Base-by-base conservation (phyloP, 83 land plant genomes). In the Picea engelmannii region DNA sequence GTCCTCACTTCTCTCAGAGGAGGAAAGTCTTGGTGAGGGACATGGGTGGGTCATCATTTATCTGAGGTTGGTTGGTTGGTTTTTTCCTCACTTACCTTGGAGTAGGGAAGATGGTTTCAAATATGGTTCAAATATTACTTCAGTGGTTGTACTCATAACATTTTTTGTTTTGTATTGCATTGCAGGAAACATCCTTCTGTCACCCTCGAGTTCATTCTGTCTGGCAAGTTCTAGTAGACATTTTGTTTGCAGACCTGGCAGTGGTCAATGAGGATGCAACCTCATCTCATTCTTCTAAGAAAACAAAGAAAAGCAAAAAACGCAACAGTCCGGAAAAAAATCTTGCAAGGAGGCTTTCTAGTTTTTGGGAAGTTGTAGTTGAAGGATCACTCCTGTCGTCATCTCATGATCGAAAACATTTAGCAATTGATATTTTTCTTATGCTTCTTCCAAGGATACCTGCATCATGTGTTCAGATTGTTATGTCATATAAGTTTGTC, bases 391-490 rank as follows among this genome's bases (percentile, higher is more conserved):
- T 97, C 71, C 83, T 97, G 31, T 31, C 69, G 25, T 97, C 99
- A 62, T 97, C 99, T 71, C 99, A 97, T 88, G 99, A 94, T 40
- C 91, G 99, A 25, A 97, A 97, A 58, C 91, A 90, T 81, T 85
- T 97, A 82, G 99, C 96, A 58, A 88, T 97, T 88, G 88, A 95
- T 64, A 78, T 97, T 69, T 64, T 95, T 69, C 88, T 84, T 52
- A 88, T 95, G 80, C 73, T 95, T 25, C 88, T 97, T 2, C 96
- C 94, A 21, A 87, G 87, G 81, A 68, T 97, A 69, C 92, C 96
- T 47, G 81, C 86, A 61, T 90, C 90, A 23, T 88, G 84, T 81
- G 81, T 88, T 35, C 80, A 87, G 6, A 83, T 86, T 82, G 84
- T 93, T 60, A 62, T 95, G 15, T 96, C 99, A 3, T 77, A 90